These are phyloP conservation scores for Acer yangbiense DNA, from an alignment of 345 rosid species.

Conservation along the genomic window DNA sequence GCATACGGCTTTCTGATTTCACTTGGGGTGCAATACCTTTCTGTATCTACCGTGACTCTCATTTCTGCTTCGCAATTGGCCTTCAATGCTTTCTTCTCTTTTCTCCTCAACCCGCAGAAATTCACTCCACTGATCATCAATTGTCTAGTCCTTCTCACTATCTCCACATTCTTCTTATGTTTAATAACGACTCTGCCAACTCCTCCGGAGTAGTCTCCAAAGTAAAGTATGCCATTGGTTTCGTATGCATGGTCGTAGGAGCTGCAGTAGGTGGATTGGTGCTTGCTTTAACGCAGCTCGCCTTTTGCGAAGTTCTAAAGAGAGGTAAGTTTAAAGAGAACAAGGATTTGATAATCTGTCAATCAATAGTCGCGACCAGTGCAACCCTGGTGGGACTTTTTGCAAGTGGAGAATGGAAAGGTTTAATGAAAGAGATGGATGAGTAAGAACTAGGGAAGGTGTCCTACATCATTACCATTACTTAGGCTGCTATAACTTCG, in stretches of 20 bases:
- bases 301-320: constrained; percentile 27
- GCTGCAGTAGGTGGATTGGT: constrained; percentile 31
- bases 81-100: constrained; percentile 44
- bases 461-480: constrained; percentile 33
- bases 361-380: constrained; percentile 19
- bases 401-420: constrained; percentile 42
- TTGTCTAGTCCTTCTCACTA: constrained; percentile 35
- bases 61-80: constrained; percentile 32
- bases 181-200: background rate
- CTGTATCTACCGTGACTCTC: constrained; percentile 35
- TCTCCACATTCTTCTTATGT: constrained; percentile 37
- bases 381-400: constrained; percentile 32
- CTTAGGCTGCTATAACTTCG: constrained; percentile 37
- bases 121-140: constrained; percentile 38
- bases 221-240: constrained; percentile 26
- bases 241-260: constrained; percentile 32
- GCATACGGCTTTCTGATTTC: constrained; percentile 17
- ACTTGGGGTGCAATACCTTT: constrained; percentile 39
- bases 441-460: constrained; percentile 35
- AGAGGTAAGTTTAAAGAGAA: constrained; percentile 19
- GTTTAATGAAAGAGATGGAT: constrained; percentile 31
- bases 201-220: background rate
- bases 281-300: constrained; percentile 30
- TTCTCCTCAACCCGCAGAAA: constrained; percentile 35
- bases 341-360: constrained; percentile 32